Evolutionary conservation across 2,329 filamentous ascomycete species (phyloP).

Genomic region (Cladosporium austrohemisphaericum): DNA sequence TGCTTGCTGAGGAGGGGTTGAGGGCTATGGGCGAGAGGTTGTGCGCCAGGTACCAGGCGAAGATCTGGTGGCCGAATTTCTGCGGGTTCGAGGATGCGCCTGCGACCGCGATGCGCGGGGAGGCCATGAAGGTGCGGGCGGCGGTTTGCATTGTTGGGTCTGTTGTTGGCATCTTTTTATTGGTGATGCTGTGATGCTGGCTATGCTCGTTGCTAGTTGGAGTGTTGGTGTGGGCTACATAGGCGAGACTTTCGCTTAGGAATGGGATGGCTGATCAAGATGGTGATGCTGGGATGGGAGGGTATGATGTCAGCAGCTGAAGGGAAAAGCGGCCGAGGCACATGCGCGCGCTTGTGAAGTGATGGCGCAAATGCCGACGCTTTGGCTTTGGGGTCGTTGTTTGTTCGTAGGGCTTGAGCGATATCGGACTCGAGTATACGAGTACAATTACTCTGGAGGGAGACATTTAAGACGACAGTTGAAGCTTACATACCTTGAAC

Average conservation of each 20-base stretch:
- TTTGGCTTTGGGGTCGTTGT: too few species aligned
- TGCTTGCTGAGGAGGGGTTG: constrained; percentile 66
- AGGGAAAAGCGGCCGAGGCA: too few species aligned
- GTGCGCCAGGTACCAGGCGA: constrained; percentile 81
- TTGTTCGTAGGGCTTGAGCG: too few species aligned
- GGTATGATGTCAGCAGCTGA: constrained; percentile 4
- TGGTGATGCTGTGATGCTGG: neutral
- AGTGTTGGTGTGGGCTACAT: neutral
- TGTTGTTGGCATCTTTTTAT: constrained; percentile 6
- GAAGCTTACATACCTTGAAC: too few species aligned
- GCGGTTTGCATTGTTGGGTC: constrained; percentile 58
- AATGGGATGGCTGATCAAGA: too few species aligned
- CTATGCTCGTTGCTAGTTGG: neutral
- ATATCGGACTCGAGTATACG: too few species aligned
- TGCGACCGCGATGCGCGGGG: constrained; percentile 78
- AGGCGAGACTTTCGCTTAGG: neutral
- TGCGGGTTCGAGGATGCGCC: constrained; percentile 79
- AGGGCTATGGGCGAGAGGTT: constrained; percentile 74
- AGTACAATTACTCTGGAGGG: too few species aligned
- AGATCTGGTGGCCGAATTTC: constrained; percentile 89
- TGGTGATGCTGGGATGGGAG: constrained; percentile 1
- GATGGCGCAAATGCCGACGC: too few species aligned
- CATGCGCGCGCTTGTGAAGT: neutral
- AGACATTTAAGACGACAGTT: too few species aligned
- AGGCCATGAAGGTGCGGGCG: constrained; percentile 75